These are phyloP conservation scores for Gliomastix tumulicola DNA, from an alignment of 2,329 filamentous ascomycete genomes.

Conservation along the genomic window DNA sequence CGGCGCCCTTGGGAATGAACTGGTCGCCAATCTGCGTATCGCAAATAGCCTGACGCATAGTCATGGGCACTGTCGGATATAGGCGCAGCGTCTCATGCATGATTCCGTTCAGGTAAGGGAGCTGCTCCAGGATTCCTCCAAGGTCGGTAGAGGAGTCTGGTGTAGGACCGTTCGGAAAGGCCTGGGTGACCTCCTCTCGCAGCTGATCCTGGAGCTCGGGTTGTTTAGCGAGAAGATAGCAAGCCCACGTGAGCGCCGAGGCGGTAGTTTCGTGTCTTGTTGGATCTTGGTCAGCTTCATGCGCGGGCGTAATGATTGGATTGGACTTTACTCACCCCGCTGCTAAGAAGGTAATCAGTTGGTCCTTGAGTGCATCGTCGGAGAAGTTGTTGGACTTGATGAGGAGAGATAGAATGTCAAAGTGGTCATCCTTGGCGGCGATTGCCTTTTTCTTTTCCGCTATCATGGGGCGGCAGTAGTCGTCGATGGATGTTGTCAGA, in stretches of 20 bases:
- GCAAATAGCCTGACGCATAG: conserved; percentile 49
- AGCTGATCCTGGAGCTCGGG: conserved; percentile 50
- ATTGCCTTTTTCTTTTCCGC: conserved; percentile 41
- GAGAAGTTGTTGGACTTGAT: conserved; percentile 45
- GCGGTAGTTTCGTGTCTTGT: conserved; percentile 59
- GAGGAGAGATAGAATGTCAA: conserved; percentile 58
- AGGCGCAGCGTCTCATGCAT: conserved; percentile 62
- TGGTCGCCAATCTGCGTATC: conserved; percentile 52
- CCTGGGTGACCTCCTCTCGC: conserved; percentile 50
- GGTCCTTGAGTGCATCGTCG: conserved; percentile 43
- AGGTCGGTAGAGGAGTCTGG: conserved; percentile 27
- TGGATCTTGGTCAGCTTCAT: neutral
- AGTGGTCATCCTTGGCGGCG: conserved; percentile 34
- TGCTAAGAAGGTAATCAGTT: conserved; percentile 48
- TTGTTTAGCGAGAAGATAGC: conserved; percentile 53
- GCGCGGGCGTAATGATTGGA: too few species aligned
- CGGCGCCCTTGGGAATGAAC: conserved; percentile 57
- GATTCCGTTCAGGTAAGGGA: conserved; percentile 64
- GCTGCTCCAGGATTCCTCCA: conserved; percentile 48
- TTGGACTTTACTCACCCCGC: conserved; percentile 38
- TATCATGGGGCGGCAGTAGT: conserved; percentile 37
- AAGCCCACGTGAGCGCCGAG: conserved; percentile 54
- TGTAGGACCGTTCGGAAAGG: conserved; percentile 26
- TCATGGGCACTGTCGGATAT: conserved; percentile 59
- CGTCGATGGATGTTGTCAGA: conserved; percentile 23